phyloP scores from a whole-genome alignment of 1,284 basidiomycete genomes.

The Tilletiopsis washingtonensis region DNA sequence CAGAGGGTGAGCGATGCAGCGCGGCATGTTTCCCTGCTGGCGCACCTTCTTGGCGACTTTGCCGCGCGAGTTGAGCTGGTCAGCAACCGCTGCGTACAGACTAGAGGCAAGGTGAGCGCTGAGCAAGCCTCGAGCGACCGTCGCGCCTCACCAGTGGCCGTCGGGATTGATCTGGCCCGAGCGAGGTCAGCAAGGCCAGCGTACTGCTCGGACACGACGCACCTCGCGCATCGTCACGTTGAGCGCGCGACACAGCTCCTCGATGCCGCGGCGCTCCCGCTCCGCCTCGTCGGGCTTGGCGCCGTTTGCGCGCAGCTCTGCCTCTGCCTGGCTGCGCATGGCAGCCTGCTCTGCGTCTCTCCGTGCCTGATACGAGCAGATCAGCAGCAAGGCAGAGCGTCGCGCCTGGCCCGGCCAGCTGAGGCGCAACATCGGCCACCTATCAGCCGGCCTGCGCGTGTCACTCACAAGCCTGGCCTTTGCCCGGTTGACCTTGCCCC shows the following conservation, averaged over 20 bases:
- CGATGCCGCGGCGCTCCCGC: slow-evolving; percentile 26
- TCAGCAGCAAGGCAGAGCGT: not conserved
- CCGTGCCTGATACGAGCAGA: slow-evolving; percentile 13
- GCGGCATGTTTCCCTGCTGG: no score
- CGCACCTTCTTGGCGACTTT: slow-evolving; percentile 1
- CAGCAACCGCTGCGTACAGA: slow-evolving; percentile 83
- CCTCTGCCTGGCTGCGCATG: slow-evolving; percentile 21
- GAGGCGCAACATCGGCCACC: not conserved
- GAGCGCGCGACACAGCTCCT: slow-evolving; percentile 23
- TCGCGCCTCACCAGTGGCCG: slow-evolving; percentile 62
- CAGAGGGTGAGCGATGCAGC: not conserved
- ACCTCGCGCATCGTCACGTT: slow-evolving; percentile 9
- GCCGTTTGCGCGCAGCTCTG: slow-evolving; percentile 26
- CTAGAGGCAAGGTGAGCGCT: slow-evolving; percentile 10
- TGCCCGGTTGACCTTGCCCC: not conserved
- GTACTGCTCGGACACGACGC: not conserved
- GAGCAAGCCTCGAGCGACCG: no score
- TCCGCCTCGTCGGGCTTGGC: slow-evolving; percentile 24
- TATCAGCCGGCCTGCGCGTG: not conserved
- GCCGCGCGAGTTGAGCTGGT: slow-evolving; percentile 54
- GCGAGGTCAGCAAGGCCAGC: not conserved
- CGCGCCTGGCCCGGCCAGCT: not conserved
- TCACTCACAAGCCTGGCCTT: not conserved
- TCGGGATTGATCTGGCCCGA: slow-evolving; percentile 73
- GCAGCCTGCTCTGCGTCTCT: slow-evolving; percentile 31